These are phyloP conservation scores for Leishmania aethiopica DNA, from an alignment of 208 protist species.

Conservation along the genomic window DNA sequence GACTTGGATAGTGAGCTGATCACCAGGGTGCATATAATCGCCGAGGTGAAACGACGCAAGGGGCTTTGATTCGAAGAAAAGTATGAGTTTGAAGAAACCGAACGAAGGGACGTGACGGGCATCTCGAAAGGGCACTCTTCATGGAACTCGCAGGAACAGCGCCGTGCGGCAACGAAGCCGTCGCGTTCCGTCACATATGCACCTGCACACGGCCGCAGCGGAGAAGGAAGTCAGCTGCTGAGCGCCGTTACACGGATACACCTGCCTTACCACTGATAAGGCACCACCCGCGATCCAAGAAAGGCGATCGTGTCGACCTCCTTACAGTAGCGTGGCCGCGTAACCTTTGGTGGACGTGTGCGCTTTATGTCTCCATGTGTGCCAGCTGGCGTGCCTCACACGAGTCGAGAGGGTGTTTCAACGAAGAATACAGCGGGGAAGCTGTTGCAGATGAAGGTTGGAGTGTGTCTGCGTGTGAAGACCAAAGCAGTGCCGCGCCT, in stretches of 20 bases:
- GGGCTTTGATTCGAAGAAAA: background rate
- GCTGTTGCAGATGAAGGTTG: background rate
- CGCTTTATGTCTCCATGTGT: background rate
- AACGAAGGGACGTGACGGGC: background rate
- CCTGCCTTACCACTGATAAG: background rate
- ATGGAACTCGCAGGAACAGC: background rate
- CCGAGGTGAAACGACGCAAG: background rate
- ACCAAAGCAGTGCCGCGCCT: background rate
- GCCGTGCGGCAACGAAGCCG: background rate
- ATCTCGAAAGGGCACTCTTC: background rate
- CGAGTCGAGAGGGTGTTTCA: too few species aligned
- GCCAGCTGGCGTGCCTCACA: background rate
- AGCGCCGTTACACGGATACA: background rate
- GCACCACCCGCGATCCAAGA: background rate
- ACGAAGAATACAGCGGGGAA: background rate
- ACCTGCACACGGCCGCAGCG: background rate
- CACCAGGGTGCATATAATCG: background rate
- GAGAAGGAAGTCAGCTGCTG: background rate
- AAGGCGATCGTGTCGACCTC: background rate
- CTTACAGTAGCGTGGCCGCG: too few species aligned
- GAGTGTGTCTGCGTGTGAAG: background rate
- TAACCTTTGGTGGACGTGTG: background rate
- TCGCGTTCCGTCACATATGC: background rate
- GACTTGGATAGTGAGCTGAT: background rate
- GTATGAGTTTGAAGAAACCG: background rate